Base-by-base conservation (phyloP, 768 basidiomycete genomes). In the Tulasnella sp. region DNA sequence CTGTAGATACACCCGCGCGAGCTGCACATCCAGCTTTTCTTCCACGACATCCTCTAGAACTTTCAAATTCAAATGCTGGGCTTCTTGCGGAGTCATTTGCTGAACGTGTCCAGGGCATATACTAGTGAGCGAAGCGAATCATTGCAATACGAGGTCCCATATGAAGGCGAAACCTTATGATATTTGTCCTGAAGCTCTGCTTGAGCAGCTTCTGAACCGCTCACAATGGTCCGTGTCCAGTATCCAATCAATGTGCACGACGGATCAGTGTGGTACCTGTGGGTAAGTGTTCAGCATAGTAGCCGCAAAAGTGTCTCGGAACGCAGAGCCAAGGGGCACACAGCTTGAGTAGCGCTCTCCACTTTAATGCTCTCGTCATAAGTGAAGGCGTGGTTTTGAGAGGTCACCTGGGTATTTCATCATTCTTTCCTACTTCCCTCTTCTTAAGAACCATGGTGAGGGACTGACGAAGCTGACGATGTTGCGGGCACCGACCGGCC, bases 11-110 rank as follows among this genome's bases (percentile, higher is more conserved):
- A 92, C 96, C 87, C 96, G 95, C 72, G 97, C 96, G 17, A 99
- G 87, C 83, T 99, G 96, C 34, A 99, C 96, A 80, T 99, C 97
- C 58, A 99, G 88, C 83, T 97, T 98, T 85, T 99, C 97, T 83
- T 99, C 97, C 97, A 99, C 99, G 64, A 99, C 97, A 85, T 99
- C 96, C 85, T 99, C 99, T 78, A 99, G 85, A 67, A 99, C 94
- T 78, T 89, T 91, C 72, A 99, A 85, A 3, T 93, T 91, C 78
- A 99, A 85, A 45, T 88, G 85, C 79, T 98, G 94, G 0, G 96
- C 97, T 83, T 97, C 95, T 79, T 86, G 84, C 31, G 99, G 85
- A 9, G 92, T 91, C 90, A 99, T 97, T 89, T 91, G 90, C 97
- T 99, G 80, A 40, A 69, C 17, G n/a, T 4, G 17, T 17, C 42